Percentiles rank a stretch among this genome's conserved stretches.
phyloP scores from a whole-genome alignment of 2,329 filamentous ascomycete genomes.

The Aspergillus persii region DNA sequence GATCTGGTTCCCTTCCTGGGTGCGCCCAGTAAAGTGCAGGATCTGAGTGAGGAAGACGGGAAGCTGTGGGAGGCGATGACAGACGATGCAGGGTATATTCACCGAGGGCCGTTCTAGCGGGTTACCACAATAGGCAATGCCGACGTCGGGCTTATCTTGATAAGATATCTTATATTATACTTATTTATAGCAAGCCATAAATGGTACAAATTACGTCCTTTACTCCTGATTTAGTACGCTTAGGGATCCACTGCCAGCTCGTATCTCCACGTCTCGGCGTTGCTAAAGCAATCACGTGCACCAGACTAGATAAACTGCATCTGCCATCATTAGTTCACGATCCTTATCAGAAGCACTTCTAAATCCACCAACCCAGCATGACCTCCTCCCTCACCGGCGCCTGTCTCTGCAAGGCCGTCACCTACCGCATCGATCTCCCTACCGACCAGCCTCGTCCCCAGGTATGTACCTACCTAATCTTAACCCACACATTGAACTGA shows the following conservation, averaged over 20 bases:
- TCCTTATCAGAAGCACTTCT: too few species aligned
- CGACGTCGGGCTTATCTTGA: neutral
- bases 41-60: conserved; percentile 15
- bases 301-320: too few species aligned
- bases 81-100: neutral
- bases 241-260: too few species aligned
- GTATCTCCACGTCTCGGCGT: too few species aligned
- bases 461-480: conserved; percentile 8
- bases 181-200: too few species aligned
- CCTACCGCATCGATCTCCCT: conserved; percentile 16
- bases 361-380: conserved; percentile 7
- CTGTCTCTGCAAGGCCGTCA: conserved; percentile 14
- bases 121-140: neutral
- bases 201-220: too few species aligned
- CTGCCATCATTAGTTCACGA: too few species aligned
- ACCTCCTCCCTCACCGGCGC: conserved; percentile 11
- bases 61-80: neutral
- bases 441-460: conserved; percentile 15
- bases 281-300: too few species aligned
- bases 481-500: neutral
- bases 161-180: neutral
- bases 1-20: conserved; percentile 36
- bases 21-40: conserved; percentile 13
- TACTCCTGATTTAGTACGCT: too few species aligned
- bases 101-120: neutral